Conservation (phyloP, 2,329 filamentous ascomycete genomes). For the Hymenotorrendiella dingleyae region DNA sequence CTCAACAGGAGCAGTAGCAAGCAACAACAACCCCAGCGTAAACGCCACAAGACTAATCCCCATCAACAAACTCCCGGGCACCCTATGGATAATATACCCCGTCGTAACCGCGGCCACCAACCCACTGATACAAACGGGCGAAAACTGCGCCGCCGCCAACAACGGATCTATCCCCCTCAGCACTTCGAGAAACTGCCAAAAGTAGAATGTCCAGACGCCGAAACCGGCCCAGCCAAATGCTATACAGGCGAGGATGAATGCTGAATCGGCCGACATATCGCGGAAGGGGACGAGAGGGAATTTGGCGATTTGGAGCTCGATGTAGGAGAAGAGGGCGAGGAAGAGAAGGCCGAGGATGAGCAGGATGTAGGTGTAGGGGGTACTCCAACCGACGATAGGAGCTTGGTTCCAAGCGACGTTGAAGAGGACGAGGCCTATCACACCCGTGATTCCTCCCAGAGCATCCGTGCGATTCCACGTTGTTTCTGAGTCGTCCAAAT, state of each 20-base stretch:
- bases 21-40: constrained; percentile 35
- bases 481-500: constrained; percentile 28
- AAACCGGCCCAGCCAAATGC: constrained; percentile 25
- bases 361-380: constrained; percentile 31
- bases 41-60: constrained; percentile 33
- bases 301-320: constrained; percentile 38
- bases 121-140: constrained; percentile 26
- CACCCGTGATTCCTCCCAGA: constrained; percentile 40
- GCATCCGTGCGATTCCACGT: constrained; percentile 32
- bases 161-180: constrained; percentile 29
- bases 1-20: constrained; percentile 41
- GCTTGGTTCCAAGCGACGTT: constrained; percentile 48
- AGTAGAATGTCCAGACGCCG: constrained; percentile 27
- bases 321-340: constrained; percentile 47
- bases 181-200: constrained; percentile 20
- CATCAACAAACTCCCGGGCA: constrained; percentile 32
- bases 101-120: constrained; percentile 31
- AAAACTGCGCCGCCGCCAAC: constrained; percentile 26
- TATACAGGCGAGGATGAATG: constrained; percentile 37
- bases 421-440: constrained; percentile 45
- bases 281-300: constrained; percentile 54
- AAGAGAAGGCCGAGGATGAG: constrained; percentile 53
- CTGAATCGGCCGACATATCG: constrained; percentile 41
- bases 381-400: constrained; percentile 15
- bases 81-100: constrained; percentile 29